Conservation (phyloP, 2,329 filamentous ascomycete genomes). For the Sordariomycetes sp. region DNA sequence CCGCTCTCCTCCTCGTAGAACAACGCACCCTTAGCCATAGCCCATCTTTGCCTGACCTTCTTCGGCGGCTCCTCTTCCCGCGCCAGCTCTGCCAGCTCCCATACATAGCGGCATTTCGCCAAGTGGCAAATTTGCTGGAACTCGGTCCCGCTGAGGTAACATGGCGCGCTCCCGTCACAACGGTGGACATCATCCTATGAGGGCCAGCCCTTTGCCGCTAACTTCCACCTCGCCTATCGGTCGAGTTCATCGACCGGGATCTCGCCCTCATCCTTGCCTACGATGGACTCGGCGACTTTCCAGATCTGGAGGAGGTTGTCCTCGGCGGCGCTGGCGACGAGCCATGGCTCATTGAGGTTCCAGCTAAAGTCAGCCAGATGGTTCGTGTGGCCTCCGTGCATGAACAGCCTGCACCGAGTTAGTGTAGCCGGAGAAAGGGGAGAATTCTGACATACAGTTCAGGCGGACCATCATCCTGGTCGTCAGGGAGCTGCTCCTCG, state of each 20-base stretch:
- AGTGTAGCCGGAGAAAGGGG: conserved; percentile 5
- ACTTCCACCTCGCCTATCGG: conserved; percentile 32
- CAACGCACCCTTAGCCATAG: too few species aligned
- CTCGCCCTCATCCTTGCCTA: conserved; percentile 67
- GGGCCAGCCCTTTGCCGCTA: conserved; percentile 1
- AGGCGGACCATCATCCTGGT: conserved; percentile 88
- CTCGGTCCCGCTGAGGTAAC: too few species aligned
- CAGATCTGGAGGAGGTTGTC: conserved; percentile 96
- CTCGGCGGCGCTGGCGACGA: conserved; percentile 89
- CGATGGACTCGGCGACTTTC: conserved; percentile 77
- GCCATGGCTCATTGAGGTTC: conserved; percentile 96
- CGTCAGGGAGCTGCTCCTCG: conserved; percentile 89
- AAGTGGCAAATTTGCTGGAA: too few species aligned
- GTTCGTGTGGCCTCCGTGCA: conserved; percentile 98
- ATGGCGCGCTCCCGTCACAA: too few species aligned
- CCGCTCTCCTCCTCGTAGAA: too few species aligned
- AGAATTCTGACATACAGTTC: conserved; percentile 61
- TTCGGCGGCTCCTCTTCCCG: too few species aligned
- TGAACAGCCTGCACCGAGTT: conserved; percentile 61
- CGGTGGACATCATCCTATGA: too few species aligned
- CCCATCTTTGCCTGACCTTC: too few species aligned
- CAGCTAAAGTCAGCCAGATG: conserved; percentile 94
- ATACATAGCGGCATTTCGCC: too few species aligned
- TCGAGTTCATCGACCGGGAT: conserved; percentile 71
- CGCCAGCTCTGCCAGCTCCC: too few species aligned